These are phyloP conservation scores for Fusarium sp. DNA, from an alignment of 2,329 filamentous ascomycete species.

Conservation along the genomic window DNA sequence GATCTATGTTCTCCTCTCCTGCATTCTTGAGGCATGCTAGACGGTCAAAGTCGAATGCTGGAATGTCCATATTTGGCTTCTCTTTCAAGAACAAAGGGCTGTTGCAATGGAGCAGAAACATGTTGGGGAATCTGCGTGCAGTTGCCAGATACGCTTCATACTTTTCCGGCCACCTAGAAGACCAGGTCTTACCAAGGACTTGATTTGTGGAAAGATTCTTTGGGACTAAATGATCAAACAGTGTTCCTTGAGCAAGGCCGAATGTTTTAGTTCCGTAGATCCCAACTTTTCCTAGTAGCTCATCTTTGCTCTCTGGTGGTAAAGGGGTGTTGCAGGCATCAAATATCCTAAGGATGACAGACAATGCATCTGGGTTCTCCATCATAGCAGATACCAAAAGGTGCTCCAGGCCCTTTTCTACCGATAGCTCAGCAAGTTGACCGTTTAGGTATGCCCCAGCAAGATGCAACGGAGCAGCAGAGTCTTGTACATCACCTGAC, in stretches of 20 bases:
- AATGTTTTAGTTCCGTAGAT: not conserved
- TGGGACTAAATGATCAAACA: not conserved
- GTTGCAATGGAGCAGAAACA: not conserved
- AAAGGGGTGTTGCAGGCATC: not conserved
- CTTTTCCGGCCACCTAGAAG: not conserved
- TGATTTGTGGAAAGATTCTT: not conserved
- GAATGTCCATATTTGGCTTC: not conserved
- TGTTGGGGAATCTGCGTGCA: not conserved
- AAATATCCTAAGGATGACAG: not conserved
- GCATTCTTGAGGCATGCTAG: not conserved
- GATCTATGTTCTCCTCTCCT: rapidly evolving
- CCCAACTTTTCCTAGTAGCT: not conserved
- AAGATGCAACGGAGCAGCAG: not conserved
- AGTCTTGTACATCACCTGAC: not conserved
- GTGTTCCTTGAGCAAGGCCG: not conserved
- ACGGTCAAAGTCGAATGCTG: not conserved
- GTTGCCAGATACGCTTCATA: not conserved
- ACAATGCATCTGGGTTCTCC: not conserved
- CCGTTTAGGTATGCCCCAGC: not conserved
- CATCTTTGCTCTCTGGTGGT: rapidly evolving
- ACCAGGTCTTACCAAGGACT: not conserved
- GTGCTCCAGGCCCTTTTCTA: not conserved
- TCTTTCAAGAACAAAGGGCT: not conserved
- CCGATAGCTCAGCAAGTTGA: not conserved
- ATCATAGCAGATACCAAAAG: not conserved